Percentiles rank a stretch among this genome's conserved stretches.
Evolutionary conservation across 768 basidiomycete genomes (phyloP).

Genomic region (Lepiota brunneoincarnata): DNA sequence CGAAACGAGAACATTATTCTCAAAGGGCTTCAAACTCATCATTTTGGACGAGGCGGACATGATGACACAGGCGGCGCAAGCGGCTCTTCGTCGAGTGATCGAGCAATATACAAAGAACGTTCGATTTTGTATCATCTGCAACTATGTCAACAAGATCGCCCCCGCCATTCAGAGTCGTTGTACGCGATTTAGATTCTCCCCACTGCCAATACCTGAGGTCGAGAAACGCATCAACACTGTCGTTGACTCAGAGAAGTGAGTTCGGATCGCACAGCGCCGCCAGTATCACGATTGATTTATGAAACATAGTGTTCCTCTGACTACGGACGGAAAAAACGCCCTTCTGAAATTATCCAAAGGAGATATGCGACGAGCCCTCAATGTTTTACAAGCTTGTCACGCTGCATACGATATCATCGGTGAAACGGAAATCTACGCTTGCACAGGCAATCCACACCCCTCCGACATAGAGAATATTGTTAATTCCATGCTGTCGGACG

Average conservation of each 20-base stretch:
- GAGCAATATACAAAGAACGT: constrained; percentile 99
- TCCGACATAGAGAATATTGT: constrained; percentile 92
- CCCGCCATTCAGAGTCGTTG: constrained; percentile 99
- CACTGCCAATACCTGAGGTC: constrained; percentile 81
- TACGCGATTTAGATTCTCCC: constrained; percentile 96
- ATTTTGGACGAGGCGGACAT: constrained; percentile 99
- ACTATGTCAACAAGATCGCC: constrained; percentile 99
- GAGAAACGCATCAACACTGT: constrained; percentile 79
- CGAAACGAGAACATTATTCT: constrained; percentile 87
- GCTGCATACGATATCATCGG: constrained; percentile 90
- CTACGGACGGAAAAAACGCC: constrained; percentile 83
- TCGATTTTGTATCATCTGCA: constrained; percentile 99
- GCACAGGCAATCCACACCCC: constrained; percentile 96
- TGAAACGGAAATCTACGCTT: constrained; percentile 92
- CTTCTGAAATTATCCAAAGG: constrained; percentile 93
- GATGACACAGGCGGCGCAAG: constrained; percentile 99
- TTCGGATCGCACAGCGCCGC: not conserved
- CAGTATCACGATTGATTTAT: not conserved
- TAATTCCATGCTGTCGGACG: constrained; percentile 92
- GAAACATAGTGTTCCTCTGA: constrained; percentile 74
- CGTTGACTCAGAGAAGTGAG: constrained; percentile 81
- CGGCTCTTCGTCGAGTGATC: constrained; percentile 93
- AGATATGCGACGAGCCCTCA: constrained; percentile 96
- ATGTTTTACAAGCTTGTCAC: constrained; percentile 96
- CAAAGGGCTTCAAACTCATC: constrained; percentile 96